These are phyloP conservation scores for Casaregolazyma suthepensis DNA, from an alignment of 1,139 yeast genomes.

Conservation along the genomic window DNA sequence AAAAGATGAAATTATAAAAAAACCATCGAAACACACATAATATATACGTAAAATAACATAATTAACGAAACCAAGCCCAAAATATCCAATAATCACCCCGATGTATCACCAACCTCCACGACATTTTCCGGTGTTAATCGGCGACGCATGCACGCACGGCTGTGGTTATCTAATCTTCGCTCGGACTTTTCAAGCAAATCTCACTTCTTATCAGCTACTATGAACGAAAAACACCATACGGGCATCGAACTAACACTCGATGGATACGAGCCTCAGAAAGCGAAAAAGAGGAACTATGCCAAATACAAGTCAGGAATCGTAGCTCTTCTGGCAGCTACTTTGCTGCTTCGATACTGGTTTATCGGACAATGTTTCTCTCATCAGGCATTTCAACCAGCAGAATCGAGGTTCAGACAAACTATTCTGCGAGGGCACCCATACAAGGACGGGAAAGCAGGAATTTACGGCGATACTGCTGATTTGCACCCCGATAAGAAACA, in stretches of 20 bases:
- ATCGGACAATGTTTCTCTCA: not conserved
- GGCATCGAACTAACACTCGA: not conserved
- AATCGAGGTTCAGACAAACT: not conserved
- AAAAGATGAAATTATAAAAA: no score
- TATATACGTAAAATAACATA: not conserved
- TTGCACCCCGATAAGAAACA: constrained; percentile 33
- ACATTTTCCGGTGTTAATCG: not conserved
- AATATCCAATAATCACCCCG: not conserved
- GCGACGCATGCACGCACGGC: not conserved
- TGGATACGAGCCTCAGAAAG: not conserved
- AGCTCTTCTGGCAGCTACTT: not conserved
- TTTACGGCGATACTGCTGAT: constrained; percentile 5
- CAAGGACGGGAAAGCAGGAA: not conserved
- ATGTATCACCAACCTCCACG: not conserved
- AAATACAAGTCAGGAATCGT: not conserved
- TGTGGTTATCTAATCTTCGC: not conserved
- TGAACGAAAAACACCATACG: not conserved
- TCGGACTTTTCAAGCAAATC: not conserved
- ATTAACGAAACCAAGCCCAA: not conserved
- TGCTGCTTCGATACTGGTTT: not conserved
- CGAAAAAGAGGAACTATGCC: not conserved
- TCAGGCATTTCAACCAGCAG: not conserved
- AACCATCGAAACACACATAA: not conserved
- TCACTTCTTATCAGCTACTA: not conserved
- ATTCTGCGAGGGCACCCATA: not conserved